Conservation (phyloP, 345 rosid species). For the Euphorbia tirucalli region DNA sequence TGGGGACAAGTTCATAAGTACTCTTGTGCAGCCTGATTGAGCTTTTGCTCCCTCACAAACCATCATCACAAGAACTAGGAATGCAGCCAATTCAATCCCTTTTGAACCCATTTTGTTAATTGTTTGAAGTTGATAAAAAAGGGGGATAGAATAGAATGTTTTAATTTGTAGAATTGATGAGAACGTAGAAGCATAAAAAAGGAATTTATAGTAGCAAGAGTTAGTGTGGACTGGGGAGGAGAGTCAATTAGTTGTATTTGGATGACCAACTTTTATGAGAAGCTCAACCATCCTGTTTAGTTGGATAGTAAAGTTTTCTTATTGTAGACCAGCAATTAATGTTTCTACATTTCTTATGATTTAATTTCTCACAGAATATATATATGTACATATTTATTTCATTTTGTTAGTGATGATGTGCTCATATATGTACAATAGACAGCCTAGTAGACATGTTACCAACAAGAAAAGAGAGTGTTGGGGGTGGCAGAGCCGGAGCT, state of each 20-base stretch:
- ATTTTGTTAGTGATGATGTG: no score
- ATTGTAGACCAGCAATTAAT: no score
- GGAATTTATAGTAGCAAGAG: slow-evolving; percentile 8
- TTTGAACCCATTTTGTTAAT: slow-evolving; percentile 13
- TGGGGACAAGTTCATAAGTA: slow-evolving; percentile 33
- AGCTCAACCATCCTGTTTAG: slow-evolving; percentile 1
- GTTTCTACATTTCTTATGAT: no score
- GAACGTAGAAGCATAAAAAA: not conserved
- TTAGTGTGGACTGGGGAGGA: not conserved
- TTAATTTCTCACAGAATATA: no score
- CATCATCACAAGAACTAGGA: slow-evolving; percentile 11
- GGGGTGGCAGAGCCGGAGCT: no score
- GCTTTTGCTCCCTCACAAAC: slow-evolving; percentile 21
- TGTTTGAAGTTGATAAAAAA: not conserved
- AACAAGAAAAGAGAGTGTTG: no score
- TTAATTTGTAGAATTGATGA: not conserved
- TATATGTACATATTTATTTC: no score
- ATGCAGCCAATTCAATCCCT: slow-evolving; percentile 7
- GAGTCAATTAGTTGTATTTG: not conserved
- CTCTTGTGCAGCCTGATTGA: slow-evolving; percentile 40
- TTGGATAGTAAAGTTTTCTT: not conserved
- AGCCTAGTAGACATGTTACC: no score
- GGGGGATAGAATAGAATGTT: no score
- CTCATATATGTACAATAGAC: no score
- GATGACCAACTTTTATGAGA: slow-evolving; percentile 21